A percentile compares a stretch with the other conserved stretches of the same genome.
Conservation (phyloP, 129 eudicot genomes). For the Escallonia rubra region DNA sequence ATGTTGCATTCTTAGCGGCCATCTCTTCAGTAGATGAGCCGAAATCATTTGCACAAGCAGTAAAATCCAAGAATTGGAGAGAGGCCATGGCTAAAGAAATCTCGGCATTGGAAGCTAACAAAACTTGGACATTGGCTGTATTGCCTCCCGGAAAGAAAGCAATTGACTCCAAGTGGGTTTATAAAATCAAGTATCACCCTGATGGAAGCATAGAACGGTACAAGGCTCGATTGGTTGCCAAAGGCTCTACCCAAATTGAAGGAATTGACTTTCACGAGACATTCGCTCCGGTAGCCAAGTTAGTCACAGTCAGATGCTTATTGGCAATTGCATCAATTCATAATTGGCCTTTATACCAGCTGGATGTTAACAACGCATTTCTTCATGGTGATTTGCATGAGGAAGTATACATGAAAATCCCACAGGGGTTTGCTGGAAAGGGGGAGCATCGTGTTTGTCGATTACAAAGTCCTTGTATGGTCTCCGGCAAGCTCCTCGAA, state of each 20-base stretch:
- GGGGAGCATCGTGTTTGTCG: neutral
- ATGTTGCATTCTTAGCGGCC: neutral
- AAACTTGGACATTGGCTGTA: neutral
- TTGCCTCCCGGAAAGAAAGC: neutral
- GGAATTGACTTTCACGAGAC: conserved; percentile 4
- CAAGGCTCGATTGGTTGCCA: conserved; percentile 3
- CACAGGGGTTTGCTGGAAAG: neutral
- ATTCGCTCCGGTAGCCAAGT: neutral
- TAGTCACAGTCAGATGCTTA: neutral
- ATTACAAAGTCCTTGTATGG: conserved; percentile 5
- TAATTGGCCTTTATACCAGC: neutral
- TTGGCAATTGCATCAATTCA: neutral
- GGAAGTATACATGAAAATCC: conserved; percentile 1
- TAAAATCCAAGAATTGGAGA: neutral
- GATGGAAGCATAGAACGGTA: conserved; percentile 1
- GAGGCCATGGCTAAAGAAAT: conserved; percentile 5
- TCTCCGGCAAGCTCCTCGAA: conserved; percentile 8
- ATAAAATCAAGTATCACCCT: neutral
- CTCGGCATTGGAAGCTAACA: neutral
- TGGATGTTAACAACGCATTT: conserved; percentile 11
- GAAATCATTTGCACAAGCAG: neutral
- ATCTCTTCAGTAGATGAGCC: neutral
- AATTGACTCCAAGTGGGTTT: conserved; percentile 5
- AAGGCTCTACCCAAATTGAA: neutral
- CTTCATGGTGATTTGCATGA: neutral